Percentiles rank a stretch among this genome's conserved stretches.
Evolutionary conservation across 116 monocot genomes (phyloP).

Genomic region (Iris pallida): DNA sequence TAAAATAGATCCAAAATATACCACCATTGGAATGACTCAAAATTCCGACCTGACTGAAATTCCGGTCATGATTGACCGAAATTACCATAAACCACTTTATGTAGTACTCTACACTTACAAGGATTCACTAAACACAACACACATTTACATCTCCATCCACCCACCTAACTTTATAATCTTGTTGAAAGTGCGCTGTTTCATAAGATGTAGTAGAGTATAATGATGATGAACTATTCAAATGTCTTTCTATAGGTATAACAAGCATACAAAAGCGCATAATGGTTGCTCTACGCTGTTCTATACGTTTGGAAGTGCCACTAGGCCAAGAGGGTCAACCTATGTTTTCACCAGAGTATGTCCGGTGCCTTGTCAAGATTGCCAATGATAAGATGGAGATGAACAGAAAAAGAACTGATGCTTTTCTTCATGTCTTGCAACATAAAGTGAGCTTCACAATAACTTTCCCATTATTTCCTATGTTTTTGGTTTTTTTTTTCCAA

Average conservation of each 20-base stretch:
- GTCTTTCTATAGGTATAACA: constrained; percentile 59
- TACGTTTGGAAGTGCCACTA: constrained; percentile 86
- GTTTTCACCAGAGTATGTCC: constrained; percentile 68
- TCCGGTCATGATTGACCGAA: too few species aligned
- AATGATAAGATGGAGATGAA: constrained; percentile 93
- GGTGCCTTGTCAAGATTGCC: constrained; percentile 66
- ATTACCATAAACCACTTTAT: too few species aligned
- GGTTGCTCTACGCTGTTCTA: constrained; percentile 82
- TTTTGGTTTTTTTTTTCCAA: too few species aligned
- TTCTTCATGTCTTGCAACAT: constrained; percentile 39
- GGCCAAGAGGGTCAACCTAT: constrained; percentile 41
- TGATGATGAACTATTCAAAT: neutral
- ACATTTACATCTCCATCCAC: too few species aligned
- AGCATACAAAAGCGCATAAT: constrained; percentile 56
- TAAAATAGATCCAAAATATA: too few species aligned
- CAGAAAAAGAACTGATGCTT: constrained; percentile 60
- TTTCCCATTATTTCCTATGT: neutral
- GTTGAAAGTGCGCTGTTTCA: too few species aligned
- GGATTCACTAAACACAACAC: too few species aligned
- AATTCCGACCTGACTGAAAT: too few species aligned
- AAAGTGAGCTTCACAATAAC: constrained; percentile 19
- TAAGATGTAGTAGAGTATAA: too few species aligned
- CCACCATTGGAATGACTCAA: too few species aligned
- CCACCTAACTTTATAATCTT: too few species aligned
- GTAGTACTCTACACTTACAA: too few species aligned